Base-by-base conservation (phyloP, 139 green algal genomes). In the Chlamydomonas sphaeroides region DNA sequence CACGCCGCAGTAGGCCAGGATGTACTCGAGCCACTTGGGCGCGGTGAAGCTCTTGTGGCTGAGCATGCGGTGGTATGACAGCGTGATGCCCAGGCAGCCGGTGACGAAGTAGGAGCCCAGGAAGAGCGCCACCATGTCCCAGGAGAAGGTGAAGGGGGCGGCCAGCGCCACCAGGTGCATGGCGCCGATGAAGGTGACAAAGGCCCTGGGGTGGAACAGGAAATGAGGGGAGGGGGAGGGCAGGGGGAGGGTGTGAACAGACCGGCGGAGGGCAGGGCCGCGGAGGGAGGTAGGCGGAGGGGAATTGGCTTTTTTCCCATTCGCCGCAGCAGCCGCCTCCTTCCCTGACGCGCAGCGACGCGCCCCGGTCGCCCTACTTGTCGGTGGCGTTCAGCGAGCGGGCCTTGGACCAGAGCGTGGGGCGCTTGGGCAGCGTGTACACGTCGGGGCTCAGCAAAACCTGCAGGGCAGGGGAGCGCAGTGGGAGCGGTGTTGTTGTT, bases 1-100 rank as follows among this genome's bases (percentile, higher is more conserved):
- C 21, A 98, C 96, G 48, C 97, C 97, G 89, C 97, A 99, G 91
- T 99, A 99, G 23, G 97, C 97, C 57, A 99, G 87, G 5, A 87
- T 71, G 89, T 99, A 98, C 93, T 99, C 97, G n/a, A 99, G 91
- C 97, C 96, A 99, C 92, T 99, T 99, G 79, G 97, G 97, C 3
- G 92, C 94, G 39, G 84, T 56, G 87, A 99, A 99, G 35, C 85
- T 91, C 73, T 93, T 92, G 94, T 99, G 97, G 62, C 88, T 92
- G 14, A 99, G 90, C 89, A 97, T 91, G 61, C 86, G 79, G 93
- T 99, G 97, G 93, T 94, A 99, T 8, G 86, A 94, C 10, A 98
- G 91, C 0, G 97, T 99, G 91, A 99, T 99, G 75, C 97, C 97
- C 35, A 99, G 87, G 86, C 94, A 98, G 65, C 96, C 96, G 30